Conservation (phyloP, 208 protist genomes). For the Leishmania aethiopica region DNA sequence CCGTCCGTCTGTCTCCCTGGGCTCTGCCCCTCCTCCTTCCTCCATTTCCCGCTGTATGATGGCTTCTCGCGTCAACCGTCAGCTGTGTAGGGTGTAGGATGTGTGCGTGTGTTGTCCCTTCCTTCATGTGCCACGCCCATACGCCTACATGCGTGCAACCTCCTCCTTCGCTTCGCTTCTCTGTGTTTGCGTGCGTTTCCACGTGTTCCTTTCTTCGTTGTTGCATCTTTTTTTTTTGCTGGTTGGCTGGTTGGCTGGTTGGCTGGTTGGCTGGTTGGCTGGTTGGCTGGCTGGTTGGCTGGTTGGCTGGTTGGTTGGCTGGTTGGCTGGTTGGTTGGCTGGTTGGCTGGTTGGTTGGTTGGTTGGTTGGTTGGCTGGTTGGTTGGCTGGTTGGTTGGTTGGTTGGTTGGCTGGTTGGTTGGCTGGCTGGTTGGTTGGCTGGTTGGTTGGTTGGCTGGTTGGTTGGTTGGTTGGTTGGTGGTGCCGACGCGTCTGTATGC, state of each 20-base stretch:
- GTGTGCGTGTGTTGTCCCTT: background rate
- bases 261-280: background rate
- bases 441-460: too few species aligned
- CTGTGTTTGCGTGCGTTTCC: background rate
- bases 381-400: too few species aligned
- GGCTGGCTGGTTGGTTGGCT: too few species aligned
- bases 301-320: too few species aligned
- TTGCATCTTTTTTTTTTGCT: background rate
- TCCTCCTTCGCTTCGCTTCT: background rate
- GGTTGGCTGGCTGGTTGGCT: too few species aligned
- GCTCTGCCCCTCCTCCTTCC: background rate
- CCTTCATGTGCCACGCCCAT: background rate
- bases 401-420: too few species aligned
- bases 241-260: background rate
- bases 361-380: too few species aligned
- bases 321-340: too few species aligned
- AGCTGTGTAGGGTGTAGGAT: background rate
- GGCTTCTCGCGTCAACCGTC: too few species aligned
- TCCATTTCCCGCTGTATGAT: too few species aligned
- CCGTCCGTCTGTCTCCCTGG: background rate
- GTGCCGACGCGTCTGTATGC: background rate
- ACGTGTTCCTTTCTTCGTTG: background rate
- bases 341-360: too few species aligned
- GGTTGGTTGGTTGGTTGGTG: background rate
- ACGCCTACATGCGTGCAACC: background rate